Conservation (phyloP, 1,284 basidiomycete genomes). For the Thecaphora thlaspeos region DNA sequence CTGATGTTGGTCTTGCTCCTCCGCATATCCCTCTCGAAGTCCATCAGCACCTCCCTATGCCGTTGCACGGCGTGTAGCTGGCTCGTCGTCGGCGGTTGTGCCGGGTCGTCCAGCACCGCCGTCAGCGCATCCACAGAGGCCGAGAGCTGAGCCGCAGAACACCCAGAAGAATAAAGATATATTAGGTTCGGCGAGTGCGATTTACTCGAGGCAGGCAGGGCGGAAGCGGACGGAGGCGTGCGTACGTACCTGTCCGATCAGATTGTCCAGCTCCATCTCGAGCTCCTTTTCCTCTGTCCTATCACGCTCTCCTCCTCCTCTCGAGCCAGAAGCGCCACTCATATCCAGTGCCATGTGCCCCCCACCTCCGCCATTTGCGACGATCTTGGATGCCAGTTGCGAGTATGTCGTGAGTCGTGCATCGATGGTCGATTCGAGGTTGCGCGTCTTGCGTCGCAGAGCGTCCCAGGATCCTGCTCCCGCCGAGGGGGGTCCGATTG, state of each 20-base stretch:
- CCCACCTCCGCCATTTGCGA: neutral
- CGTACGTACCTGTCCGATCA: conserved; percentile 75
- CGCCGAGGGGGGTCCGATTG: no score
- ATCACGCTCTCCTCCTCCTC: conserved; percentile 10
- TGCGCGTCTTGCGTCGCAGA: conserved; percentile 79
- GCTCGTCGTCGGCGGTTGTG: conserved; percentile 74
- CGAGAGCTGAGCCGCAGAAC: conserved; percentile 22
- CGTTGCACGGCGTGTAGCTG: conserved; percentile 86
- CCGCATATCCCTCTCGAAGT: conserved; percentile 72
- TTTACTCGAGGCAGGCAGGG: conserved; percentile 25
- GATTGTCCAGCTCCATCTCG: conserved; percentile 79
- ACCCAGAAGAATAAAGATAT: conserved; percentile 10
- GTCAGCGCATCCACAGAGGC: conserved; percentile 62
- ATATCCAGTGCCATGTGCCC: conserved; percentile 28
- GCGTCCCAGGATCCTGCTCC: conserved; percentile 58
- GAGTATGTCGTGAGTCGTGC: conserved; percentile 85
- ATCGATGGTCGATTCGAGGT: conserved; percentile 85
- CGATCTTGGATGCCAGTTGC: conserved; percentile 74
- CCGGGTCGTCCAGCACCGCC: conserved; percentile 68
- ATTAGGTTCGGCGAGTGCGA: no score
- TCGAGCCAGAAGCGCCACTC: conserved; percentile 7
- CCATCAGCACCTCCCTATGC: conserved; percentile 83
- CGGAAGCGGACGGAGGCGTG: no score
- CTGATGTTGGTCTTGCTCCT: conserved; percentile 61
- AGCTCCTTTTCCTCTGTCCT: conserved; percentile 48